Base-by-base conservation (phyloP, 805 yeast genomes). In the Wickerhamomyces pijperi region DNA sequence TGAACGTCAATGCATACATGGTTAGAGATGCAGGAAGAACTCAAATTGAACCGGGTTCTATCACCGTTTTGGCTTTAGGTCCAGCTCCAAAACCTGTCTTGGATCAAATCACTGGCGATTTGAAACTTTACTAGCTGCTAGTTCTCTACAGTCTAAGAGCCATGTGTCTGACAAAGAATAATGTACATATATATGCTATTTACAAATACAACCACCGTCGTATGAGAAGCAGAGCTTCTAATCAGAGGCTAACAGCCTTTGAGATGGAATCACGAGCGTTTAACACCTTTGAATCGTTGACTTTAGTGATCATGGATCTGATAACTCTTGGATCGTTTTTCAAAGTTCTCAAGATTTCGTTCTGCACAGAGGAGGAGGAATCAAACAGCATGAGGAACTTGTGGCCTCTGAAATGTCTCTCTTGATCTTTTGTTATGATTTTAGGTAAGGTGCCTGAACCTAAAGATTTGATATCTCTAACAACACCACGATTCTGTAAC, bases 11-110 rank as follows among this genome's bases (percentile, higher is more conserved):
- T 50, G 75, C 90, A 2, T 73, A 78, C 46, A 72, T 85, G 5
- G 86, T 92, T 31, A 94, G 82, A 49, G 99, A 92, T 62, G 98
- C 98, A 19, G 98, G 98, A 3, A 72, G 97, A 50, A 90, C 98
- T 1, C 97, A 92, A 58, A 76, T 92, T 37, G 94, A 85, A n/a
- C 82, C 95, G 5, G 97, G 97, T 1, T 79, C 92, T 42, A 94
- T 94, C 2, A 92, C 98, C 0, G 97, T 92, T 2, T 62, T 92
- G n/a, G 98, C 97, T 1, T 57, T 92, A 20, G 99, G 99, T 0
- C 99, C 99, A 1, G 97, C 96, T 16, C 97, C 97, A 18, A 84
- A 78, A 47, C 49, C 69, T 0, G 76, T 80, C 0, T 59, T 90
- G 43, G 96, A 92, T 56, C 76, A 78, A 54, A 76, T 90, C 39